Evolutionary conservation across 2,329 filamentous ascomycete genomes (phyloP), one percentile per base, ranked within the genome.

Genomic region (Penicillium sp.): DNA sequence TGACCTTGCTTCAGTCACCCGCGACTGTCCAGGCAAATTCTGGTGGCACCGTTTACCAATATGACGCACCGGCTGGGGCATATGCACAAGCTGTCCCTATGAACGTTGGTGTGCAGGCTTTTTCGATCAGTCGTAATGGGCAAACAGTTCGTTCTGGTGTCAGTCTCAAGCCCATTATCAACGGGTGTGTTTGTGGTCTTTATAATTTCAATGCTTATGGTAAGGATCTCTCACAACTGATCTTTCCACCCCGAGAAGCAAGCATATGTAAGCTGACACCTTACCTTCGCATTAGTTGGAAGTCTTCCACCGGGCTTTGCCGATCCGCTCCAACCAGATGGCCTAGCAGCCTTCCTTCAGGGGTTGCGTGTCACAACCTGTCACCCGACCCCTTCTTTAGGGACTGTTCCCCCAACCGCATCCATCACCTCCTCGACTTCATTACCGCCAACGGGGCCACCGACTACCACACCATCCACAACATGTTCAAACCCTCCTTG

Each of bases 1-100:
- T 82, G 14, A 76, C 81, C 0, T 67, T 84, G 22, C 75, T 84
- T 56, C 78, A 74, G 51, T 68, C 73, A 1, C 70, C 77, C 1
- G 82, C 76, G 2, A 79, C 69, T 0, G 65, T 84, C 6, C 73
- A 75, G 3, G 73, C 81, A 2, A 62, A 62, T 11, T 62, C 50
- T 2, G 63, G 63, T 0, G 59, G 57, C 0, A 61, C 21, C 5
- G 26, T 60, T 4, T 57, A 62, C 14, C 37, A 48, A 11, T 65
- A 58, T 9, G 52, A 64, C 3, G 79, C 78, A 2, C 73, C 78
- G 0, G 77, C 76, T 0, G 79, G 77, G 5, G 73, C 78, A 5
- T 76, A 69, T 43, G 71, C 76, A n/a, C 74, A 72, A 58, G 67
- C 73, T 31, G 67, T 81, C 0, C 68, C 70, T 47, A 79, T 82